A percentile compares a stretch with the other conserved stretches of the same genome.
phyloP scores from a whole-genome alignment of 176 grass and related monocot species.

The Cenchrus fungigraminus region DNA sequence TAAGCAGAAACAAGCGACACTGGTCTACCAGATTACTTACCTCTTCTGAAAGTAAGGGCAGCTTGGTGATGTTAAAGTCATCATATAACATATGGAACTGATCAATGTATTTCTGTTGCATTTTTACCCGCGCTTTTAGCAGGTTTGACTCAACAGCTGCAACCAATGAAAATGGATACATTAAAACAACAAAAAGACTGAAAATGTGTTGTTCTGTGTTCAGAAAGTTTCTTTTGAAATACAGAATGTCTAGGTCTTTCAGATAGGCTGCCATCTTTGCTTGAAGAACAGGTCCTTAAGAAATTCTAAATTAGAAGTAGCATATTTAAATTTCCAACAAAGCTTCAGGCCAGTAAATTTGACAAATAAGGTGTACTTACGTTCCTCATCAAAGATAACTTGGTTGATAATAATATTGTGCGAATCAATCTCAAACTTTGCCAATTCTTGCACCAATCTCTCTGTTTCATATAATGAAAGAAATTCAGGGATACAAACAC shows the following conservation, averaged over 20 bases:
- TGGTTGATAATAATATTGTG: conserved; percentile 99
- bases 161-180: conserved; percentile 35
- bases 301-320: neutral
- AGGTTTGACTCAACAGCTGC: conserved; percentile 92
- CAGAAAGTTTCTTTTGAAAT: conserved; percentile 2
- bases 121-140: conserved; percentile 81
- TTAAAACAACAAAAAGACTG: neutral
- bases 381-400: conserved; percentile 94
- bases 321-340: conserved; percentile 20
- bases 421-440: conserved; percentile 94
- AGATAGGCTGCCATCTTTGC: conserved; percentile 19
- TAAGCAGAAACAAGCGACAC: neutral
- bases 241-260: neutral
- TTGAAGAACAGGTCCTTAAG: neutral
- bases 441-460: conserved; percentile 98
- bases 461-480: conserved; percentile 99
- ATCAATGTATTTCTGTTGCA: conserved; percentile 96
- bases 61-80: conserved; percentile 97
- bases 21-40: conserved; percentile 38
- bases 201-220: neutral
- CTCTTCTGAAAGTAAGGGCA: conserved; percentile 96
- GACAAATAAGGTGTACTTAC: conserved; percentile 38
- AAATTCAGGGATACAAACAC: conserved; percentile 98
- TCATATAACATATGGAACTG: conserved; percentile 98
- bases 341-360: conserved; percentile 8